These are phyloP conservation scores for Termitomyces sp. DNA, from an alignment of 768 basidiomycete genomes.

Conservation along the genomic window DNA sequence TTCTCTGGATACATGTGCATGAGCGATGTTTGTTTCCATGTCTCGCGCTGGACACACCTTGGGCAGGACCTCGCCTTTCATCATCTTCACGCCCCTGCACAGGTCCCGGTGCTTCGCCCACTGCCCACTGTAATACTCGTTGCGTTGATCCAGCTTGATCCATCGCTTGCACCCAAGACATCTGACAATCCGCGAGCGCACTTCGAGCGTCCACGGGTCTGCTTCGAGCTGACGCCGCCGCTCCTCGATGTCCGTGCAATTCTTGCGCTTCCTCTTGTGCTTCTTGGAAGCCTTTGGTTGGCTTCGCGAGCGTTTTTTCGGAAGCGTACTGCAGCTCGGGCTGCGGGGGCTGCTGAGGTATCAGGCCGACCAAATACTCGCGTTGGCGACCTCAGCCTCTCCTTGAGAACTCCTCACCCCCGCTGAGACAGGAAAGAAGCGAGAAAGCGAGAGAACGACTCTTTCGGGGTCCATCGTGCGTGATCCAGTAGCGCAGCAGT, in stretches of 20 bases:
- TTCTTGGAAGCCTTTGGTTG: neutral
- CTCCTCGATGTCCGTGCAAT: conserved; percentile 3
- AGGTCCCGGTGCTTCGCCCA: conserved; percentile 8
- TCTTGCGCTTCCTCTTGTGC: conserved; percentile 6
- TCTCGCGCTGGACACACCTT: too few relatives aligned
- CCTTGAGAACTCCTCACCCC: too few relatives aligned
- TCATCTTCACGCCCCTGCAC: too few relatives aligned
- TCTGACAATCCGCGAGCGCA: neutral
- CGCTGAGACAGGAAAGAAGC: too few relatives aligned
- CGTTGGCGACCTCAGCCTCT: too few relatives aligned
- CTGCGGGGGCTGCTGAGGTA: neutral
- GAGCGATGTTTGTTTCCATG: too few relatives aligned
- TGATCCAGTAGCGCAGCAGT: too few relatives aligned
- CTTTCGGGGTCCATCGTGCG: too few relatives aligned
- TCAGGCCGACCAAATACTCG: neutral
- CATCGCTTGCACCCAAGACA: conserved; percentile 4
- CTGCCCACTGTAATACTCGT: conserved; percentile 2
- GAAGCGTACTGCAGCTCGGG: neutral
- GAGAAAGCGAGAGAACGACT: too few relatives aligned
- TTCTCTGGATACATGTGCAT: too few relatives aligned
- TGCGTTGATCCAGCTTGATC: conserved; percentile 8
- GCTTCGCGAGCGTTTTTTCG: neutral
- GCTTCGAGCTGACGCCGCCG: conserved; percentile 5
- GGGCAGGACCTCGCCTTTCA: too few relatives aligned
- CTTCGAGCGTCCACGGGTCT: too few relatives aligned